A percentile compares a stretch with the other conserved stretches of the same genome.
phyloP scores from a whole-genome alignment of 495 filamentous ascomycete genomes.

The Aspergillus diversus region DNA sequence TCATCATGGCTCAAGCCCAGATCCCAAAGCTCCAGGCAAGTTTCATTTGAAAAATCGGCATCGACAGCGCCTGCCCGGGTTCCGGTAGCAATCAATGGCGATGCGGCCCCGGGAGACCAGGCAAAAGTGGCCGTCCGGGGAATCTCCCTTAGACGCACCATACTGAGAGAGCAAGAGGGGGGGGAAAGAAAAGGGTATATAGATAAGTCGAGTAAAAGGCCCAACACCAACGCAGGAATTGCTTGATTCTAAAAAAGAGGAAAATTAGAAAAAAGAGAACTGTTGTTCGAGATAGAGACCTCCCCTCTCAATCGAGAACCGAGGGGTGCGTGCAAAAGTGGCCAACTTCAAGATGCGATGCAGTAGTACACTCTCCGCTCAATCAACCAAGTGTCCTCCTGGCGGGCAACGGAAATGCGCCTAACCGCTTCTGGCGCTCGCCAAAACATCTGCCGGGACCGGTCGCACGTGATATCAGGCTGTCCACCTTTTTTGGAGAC shows the following conservation, averaged over 20 bases:
- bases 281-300: conserved; percentile 12
- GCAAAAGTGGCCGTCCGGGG: conserved; percentile 95
- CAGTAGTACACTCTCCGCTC: conserved; percentile 1
- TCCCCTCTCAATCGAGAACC: conserved; percentile 28
- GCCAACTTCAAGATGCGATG: conserved; percentile 24
- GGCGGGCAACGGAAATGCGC: conserved; percentile 32
- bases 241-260: conserved; percentile 13
- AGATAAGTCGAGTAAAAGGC: conserved; percentile 22
- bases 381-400: conserved; percentile 53
- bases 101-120: conserved; percentile 80
- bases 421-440: conserved; percentile 42
- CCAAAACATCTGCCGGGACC: conserved; percentile 41
- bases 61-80: conserved; percentile 93
- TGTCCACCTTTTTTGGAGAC: conserved; percentile 15
- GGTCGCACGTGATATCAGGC: conserved; percentile 49
- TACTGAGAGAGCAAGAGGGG: conserved; percentile 52
- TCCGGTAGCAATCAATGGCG: conserved; percentile 89
- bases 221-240: conserved; percentile 12
- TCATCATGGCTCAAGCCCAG: conserved; percentile 74
- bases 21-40: conserved; percentile 96
- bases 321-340: conserved; percentile 26
- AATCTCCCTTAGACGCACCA: conserved; percentile 95
- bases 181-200: conserved; percentile 18
- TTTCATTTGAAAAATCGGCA: conserved; percentile 97
- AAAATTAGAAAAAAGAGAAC: conserved; percentile 16